Evolutionary conservation across 179 eudicot genomes (phyloP), one percentile per base, ranked within the genome.

Genomic region (Beta corolliflora): DNA sequence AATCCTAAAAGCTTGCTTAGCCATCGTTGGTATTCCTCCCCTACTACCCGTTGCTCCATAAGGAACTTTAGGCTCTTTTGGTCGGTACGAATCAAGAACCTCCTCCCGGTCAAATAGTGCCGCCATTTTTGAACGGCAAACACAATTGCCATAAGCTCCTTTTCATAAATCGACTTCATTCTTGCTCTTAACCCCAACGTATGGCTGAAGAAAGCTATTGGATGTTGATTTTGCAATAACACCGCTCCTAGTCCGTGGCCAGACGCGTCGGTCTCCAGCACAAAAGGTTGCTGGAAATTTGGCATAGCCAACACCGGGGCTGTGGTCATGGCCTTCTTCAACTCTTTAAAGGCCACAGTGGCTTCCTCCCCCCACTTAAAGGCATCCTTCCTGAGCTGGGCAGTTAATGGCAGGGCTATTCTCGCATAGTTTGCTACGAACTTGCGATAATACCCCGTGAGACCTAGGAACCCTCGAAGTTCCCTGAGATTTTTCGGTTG

Each of bases 111-210:
- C 4, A 63, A 8, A 9, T 63, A 63, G 13, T 63, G 14, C 1
- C 13, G 2, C 36, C 36, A 63, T 12, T 21, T 63, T 0, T 6
- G 0, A 0, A 63, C 13, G 0, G 31, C 31, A 0, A 63, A 2
- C 0, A 2, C 10, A 2, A 63, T 23, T 0, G 67, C 67, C 67
- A 63, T 63, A 0, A 63, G 3, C 7, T 63, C 36, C 3, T 23
- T 63, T 3, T 58, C 61, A 0, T 58, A 58, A 5, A 15, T 18
- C 2, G 21, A 58, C 21, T 58, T 58, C 0, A 5, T 0, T 0
- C 21, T 0, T 0, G 61, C 61, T 0, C 61, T 5, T 0, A 3
- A 0, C 0, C 61, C 61, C 0, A 58, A 2, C 1, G 14, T 0
- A 0, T 18, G 5, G 19, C 7, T 56, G n/a, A 15, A 58, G 7